Evolutionary conservation across 116 monocot species (phyloP), one percentile per base, ranked within the genome.

Genomic region (Posidonia oceanica): DNA sequence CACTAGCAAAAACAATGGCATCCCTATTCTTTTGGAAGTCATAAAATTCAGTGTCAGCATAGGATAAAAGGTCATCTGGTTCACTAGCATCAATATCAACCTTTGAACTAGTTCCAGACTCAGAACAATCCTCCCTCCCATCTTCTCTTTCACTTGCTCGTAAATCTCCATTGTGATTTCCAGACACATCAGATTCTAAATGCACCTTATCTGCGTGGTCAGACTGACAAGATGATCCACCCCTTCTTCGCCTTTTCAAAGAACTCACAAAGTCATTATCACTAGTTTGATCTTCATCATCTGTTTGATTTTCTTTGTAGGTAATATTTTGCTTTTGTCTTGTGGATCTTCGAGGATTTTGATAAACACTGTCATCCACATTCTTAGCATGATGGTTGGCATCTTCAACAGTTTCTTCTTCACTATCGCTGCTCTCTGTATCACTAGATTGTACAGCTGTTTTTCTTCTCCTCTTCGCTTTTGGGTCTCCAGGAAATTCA

Each of bases 1-100:
- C 67, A 36, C 61, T 78, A 16, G 70, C 62, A 83, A 96, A 96
- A 61, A 74, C 53, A 72, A 57, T 72, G 13, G 42, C 57, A 69
- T 76, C 55, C 59, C 85, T n/a, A 55, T 38, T 55, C 70, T 57
- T 57, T 20, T 54, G 39, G 20, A 70, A 70, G 54, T 70, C 70
- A 18, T n/a, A 39, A 70, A 70, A 70, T 29, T 97, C 92, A 36
- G 89, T 69, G 73, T 97, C 97, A 75, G 89, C 83, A 44, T 76
- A 87, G 36, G 72, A 65, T 37, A 70, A 10, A 61, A 36, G 14
- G 13, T n/a, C 10, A 21, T 61, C 60, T 60, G 16, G 7, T 16
- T 21, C 21, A 44, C 36, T 17, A 1, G 36, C 3, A 60, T 59
- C 52, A 64, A 52, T 36, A 59, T 72, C 72, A 41, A 64, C 36